These are phyloP conservation scores for Artomyces pyxidatus DNA, from an alignment of 768 basidiomycete species.

Conservation along the genomic window DNA sequence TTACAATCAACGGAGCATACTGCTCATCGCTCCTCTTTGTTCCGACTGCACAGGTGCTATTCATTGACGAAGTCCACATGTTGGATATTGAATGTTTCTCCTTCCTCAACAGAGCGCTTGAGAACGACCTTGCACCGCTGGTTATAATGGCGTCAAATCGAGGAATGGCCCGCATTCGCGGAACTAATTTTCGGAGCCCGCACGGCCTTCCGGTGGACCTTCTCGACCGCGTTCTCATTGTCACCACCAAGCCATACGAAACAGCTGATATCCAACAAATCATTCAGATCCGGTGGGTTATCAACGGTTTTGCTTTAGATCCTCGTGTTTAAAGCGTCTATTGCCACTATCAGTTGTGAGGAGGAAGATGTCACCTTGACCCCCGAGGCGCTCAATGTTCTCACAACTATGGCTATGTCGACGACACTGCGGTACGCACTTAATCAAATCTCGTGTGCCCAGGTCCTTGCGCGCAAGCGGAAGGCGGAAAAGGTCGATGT, in stretches of 20 bases:
- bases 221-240: conserved; percentile 91
- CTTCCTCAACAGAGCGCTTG: conserved; percentile 93
- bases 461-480: conserved; percentile 77
- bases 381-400: conserved; percentile 61
- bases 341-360: conserved; percentile 49
- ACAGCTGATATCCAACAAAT: conserved; percentile 86
- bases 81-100: conserved; percentile 99
- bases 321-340: not conserved
- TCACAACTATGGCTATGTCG: conserved; percentile 81
- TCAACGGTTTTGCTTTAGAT: not conserved
- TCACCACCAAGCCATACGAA: conserved; percentile 82
- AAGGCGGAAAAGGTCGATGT: conserved; percentile 77
- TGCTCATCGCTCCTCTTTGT: not conserved
- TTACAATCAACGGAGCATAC: not conserved
- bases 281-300: conserved; percentile 75
- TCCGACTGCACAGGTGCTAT: conserved; percentile 62
- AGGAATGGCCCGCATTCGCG: conserved; percentile 90
- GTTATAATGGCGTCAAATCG: conserved; percentile 99
- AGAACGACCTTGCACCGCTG: conserved; percentile 86
- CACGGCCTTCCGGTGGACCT: conserved; percentile 94
- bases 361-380: conserved; percentile 92
- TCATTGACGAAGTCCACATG: conserved; percentile 99
- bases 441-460: conserved; percentile 90
- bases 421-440: conserved; percentile 92
- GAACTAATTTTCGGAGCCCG: conserved; percentile 89